These are phyloP conservation scores for Brassica carinata DNA, from an alignment of 345 rosid species.

Conservation along the genomic window DNA sequence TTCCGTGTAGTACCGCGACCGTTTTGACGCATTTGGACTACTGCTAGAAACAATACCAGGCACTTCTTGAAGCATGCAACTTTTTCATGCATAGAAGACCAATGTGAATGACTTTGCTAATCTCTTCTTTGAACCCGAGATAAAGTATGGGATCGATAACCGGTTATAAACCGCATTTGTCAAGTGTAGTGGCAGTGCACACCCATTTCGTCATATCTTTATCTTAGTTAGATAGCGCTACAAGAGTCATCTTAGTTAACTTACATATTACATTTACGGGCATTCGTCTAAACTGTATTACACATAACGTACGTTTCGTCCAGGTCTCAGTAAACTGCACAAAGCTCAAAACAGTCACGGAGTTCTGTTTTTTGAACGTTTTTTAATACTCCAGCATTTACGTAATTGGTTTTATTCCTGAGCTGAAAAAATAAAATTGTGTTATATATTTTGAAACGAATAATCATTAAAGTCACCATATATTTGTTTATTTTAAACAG, in stretches of 20 bases:
- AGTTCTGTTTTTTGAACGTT: not conserved
- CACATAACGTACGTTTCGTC: not conserved
- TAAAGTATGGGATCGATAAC: slow-evolving; percentile 70
- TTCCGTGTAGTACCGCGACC: slow-evolving; percentile 60
- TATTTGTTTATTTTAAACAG: not conserved
- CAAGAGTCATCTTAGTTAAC: slow-evolving; percentile 31
- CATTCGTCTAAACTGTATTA: slow-evolving; percentile 32
- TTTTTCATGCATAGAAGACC: slow-evolving; percentile 69
- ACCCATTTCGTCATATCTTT: slow-evolving; percentile 83
- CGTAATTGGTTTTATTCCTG: not conserved
- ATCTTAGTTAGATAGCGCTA: slow-evolving; percentile 66
- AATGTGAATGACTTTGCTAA: slow-evolving; percentile 61
- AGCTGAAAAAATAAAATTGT: not conserved
- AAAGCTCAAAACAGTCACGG: not conserved
- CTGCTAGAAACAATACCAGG: slow-evolving; percentile 26
- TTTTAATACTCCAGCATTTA: not conserved
- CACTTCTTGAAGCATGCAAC: slow-evolving; percentile 80
- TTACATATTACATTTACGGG: not conserved
- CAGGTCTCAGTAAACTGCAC: not conserved
- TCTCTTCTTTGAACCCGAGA: slow-evolving; percentile 52
- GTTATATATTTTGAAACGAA: not conserved
- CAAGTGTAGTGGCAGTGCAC: slow-evolving; percentile 48
- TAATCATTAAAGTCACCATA: not conserved
- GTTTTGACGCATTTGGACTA: slow-evolving; percentile 35
- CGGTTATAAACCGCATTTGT: slow-evolving; percentile 51